Evolutionary conservation across 345 rosid genomes (phyloP), one percentile per base, ranked within the genome.

Genomic region (Camelina neglecta): DNA sequence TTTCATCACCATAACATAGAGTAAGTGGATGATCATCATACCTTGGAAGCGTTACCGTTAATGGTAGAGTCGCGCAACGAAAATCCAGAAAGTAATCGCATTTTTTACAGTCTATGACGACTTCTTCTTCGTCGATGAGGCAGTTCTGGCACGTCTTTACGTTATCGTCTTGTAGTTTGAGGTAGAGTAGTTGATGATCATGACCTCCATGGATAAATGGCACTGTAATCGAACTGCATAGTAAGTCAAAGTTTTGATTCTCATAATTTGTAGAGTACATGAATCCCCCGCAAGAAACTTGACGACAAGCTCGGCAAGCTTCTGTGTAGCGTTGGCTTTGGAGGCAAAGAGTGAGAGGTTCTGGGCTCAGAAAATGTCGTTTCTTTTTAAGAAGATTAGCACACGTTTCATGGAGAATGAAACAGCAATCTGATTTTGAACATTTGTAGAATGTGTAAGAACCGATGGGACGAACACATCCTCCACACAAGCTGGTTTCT

Each of bases 1-100:
- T 29, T 16, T 69, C 65, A 11, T 69, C 73, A 7, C 44, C 73
- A 50, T 41, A 69, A 16, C 65, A 56, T 26, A 69, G 64, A 42
- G 55, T 57, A 12, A 69, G 73, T n/a, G 13, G 31, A 57, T 69
- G 64, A 26, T 42, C 53, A 57, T 69, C 44, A 2, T 69, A 69
- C 31, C 13, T 56, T 0, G 6, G 15, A 21, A 68, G 64, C 0
- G 20, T 69, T 16, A 69, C 18, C 2, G 23, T 18, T 11, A 3
- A 3, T 26, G 73, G 64, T 1, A 69, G 31, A 10, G 44, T 56
- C 8, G 73, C 73, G 4, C 55, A 69, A 11, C 31, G 31, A 10
- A 42, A 42, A 4, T 57, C 41, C 8, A 56, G 7, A 54, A 1
- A 68, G 3, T 23, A 68, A 4, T 54, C n/a, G 53, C 73, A 69